These are phyloP conservation scores for Apiospora sp. DNA, from an alignment of 2,329 filamentous ascomycete genomes.

Conservation along the genomic window DNA sequence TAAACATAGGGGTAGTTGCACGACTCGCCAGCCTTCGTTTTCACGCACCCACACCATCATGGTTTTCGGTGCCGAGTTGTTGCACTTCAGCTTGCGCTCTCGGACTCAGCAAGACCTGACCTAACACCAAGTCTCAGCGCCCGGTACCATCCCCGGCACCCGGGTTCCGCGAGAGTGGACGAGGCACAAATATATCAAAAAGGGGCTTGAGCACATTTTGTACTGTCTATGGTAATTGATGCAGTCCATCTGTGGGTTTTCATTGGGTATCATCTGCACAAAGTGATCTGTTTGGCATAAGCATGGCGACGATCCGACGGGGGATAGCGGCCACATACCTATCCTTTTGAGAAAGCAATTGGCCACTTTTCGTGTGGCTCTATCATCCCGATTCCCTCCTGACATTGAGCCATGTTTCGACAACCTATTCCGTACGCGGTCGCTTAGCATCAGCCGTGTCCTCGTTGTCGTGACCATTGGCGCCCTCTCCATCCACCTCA, in stretches of 20 bases:
- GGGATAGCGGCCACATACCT: slow-evolving; percentile 1
- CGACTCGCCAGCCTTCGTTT: neutral
- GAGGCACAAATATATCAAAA: neutral
- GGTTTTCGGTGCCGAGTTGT: slow-evolving; percentile 11
- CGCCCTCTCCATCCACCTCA: slow-evolving; percentile 59
- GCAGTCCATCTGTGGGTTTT: neutral
- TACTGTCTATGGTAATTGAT: neutral
- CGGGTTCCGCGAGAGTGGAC: neutral
- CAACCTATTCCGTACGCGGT: slow-evolving; percentile 40
- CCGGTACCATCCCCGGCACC: neutral
- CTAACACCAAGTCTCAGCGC: slow-evolving; percentile 15
- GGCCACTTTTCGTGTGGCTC: neutral
- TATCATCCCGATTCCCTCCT: neutral
- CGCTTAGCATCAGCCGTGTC: slow-evolving; percentile 47
- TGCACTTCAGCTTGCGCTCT: neutral
- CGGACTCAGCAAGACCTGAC: neutral
- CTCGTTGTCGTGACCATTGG: slow-evolving; percentile 50
- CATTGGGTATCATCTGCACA: slow-evolving; percentile 17
- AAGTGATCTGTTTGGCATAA: neutral
- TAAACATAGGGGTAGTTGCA: neutral
- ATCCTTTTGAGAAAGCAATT: neutral
- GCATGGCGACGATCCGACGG: neutral
- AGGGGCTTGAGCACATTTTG: neutral
- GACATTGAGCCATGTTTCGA: neutral
- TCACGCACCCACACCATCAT: neutral